Conservation (phyloP, 108 stramenopile species). For the Pseudonitzschia multistriata region DNA sequence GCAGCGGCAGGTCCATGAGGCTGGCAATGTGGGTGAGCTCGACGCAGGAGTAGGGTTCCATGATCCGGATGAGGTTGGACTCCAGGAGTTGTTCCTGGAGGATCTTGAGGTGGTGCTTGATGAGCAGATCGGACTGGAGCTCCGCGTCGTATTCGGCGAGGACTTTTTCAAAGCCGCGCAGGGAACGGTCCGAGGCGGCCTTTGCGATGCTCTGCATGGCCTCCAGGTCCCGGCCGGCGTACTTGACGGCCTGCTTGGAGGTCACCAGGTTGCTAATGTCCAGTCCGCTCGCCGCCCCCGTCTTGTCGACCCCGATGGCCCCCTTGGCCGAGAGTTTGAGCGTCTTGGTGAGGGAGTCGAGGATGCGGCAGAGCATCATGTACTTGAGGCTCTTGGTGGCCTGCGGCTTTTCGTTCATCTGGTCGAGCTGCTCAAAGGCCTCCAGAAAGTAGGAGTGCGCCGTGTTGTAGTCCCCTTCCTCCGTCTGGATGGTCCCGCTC, state of each 20-base stretch:
- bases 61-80: conserved; percentile 92
- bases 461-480: conserved; percentile 98
- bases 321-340: conserved; percentile 67
- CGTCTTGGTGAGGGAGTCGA: conserved; percentile 81
- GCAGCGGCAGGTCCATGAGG: conserved; percentile 90
- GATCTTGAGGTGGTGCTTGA: conserved; percentile 94
- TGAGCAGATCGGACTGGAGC: conserved; percentile 87
- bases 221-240: conserved; percentile 91
- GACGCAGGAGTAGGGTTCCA: conserved; percentile 98
- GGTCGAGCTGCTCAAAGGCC: conserved; percentile 96
- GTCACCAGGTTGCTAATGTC: conserved; percentile 81
- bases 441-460: conserved; percentile 99
- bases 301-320: conserved; percentile 57
- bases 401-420: conserved; percentile 71
- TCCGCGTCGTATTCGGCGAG: conserved; percentile 60
- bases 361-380: conserved; percentile 96
- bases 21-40: conserved; percentile 93
- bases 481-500: conserved; percentile 95
- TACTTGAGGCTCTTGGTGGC: conserved; percentile 89
- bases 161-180: conserved; percentile 89
- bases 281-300: conserved; percentile 40
- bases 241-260: conserved; percentile 92
- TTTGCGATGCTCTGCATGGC: conserved; percentile 94
- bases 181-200: conserved; percentile 86
- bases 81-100: conserved; percentile 96